Base-by-base conservation (phyloP, 208 protist genomes). In the Vickermania ingenoplastis region DNA sequence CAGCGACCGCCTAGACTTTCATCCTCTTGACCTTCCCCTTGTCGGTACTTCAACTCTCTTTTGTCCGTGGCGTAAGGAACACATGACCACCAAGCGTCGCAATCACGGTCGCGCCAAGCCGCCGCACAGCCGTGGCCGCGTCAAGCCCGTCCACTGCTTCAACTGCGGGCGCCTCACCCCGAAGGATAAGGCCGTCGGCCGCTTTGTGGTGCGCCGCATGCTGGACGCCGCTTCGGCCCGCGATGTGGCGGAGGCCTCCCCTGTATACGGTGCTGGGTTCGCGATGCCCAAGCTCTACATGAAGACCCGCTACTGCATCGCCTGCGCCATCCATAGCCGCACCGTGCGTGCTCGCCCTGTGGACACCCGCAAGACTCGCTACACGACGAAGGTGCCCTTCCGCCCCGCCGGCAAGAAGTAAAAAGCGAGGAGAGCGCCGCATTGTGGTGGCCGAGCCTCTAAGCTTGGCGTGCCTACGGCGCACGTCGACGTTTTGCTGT, bases 231-330 rank as follows among this genome's bases (percentile, higher is more conserved):
- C 97, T 45, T 97, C 95, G 28, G 82, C 97, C 36, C 91, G 96
- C 68, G 97, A 99, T 91, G 97, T 99, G 58, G 80, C 81, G 21
- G 97, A 99, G 71, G 88, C 93, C 55, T 97, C 86, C 61, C 86
- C 77, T 50, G 68, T 98, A 60, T 95, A 96, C 71, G 82, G 97
- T 26, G 75, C 82, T 70, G 87, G 79, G 63, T 96, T 92, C 78
- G 77, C 78, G 59, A 92, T 99, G 69, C 98, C 98, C 59, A 99
- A 99, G 95, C 80, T 99, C 55, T 99, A 99, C 94, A 86, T 97
- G 77, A 99, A 99, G 94, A 81, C 97, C 77, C 92, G 98, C 80
- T 99, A 98, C 93, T 99, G 98, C 90, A 96, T 99, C 60, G 98
- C 97, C 26, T 99, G 98, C 90, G 97, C 98, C 63, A 98, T 99